A percentile compares a stretch with the other conserved stretches of the same genome.
These are phyloP conservation scores for Talaromyces sp. DNA, from an alignment of 2,329 filamentous ascomycete species.

Conservation along the genomic window DNA sequence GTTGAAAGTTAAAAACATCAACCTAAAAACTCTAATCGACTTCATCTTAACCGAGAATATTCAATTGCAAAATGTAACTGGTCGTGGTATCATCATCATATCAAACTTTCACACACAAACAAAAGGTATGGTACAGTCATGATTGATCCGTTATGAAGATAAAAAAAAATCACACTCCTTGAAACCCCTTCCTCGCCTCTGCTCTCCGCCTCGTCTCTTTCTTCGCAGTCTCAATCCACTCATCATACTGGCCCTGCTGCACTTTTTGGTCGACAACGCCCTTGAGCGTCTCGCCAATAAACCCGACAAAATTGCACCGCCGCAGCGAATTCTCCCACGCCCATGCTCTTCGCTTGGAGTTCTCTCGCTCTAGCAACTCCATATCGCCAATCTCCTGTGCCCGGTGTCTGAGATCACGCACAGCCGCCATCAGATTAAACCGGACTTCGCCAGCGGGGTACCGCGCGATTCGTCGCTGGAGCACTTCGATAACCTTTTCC, in stretches of 20 bases:
- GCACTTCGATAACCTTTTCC: conserved; percentile 74
- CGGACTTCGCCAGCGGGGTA: conserved; percentile 86
- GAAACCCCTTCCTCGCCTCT: conserved; percentile 21
- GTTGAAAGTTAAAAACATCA: no score
- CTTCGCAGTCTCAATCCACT: conserved; percentile 70
- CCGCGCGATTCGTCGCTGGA: conserved; percentile 74
- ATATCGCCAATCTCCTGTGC: conserved; percentile 77
- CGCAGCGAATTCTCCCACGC: conserved; percentile 90
- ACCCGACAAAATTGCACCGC: conserved; percentile 93
- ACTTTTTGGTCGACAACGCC: conserved; percentile 74
- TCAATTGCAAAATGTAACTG: neutral
- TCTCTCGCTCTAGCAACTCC: conserved; percentile 72
- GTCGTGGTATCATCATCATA: neutral
- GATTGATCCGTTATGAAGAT: neutral
- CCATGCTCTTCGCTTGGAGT: conserved; percentile 80
- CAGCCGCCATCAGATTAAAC: conserved; percentile 93
- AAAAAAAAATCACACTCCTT: neutral
- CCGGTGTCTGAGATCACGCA: conserved; percentile 70
- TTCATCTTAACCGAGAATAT: neutral
- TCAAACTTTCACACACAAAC: neutral
- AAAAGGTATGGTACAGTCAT: neutral
- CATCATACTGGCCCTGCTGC: conserved; percentile 61
- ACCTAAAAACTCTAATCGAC: no score
- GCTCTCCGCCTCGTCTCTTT: conserved; percentile 37
- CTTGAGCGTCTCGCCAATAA: conserved; percentile 85